These are phyloP conservation scores for Apiotrichum porosum DNA, from an alignment of 1,284 basidiomycete genomes.

Conservation along the genomic window DNA sequence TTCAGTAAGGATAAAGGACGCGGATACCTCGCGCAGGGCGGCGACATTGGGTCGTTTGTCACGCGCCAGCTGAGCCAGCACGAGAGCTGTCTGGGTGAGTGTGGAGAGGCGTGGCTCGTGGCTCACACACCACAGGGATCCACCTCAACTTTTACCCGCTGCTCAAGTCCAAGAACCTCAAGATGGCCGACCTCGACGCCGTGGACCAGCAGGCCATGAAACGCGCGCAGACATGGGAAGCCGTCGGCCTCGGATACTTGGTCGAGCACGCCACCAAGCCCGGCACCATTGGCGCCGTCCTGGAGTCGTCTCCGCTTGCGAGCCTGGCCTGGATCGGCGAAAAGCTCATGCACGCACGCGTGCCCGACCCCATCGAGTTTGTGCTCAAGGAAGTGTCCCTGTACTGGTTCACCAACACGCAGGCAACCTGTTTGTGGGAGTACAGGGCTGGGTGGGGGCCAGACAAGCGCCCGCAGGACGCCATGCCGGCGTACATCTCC, in stretches of 20 bases:
- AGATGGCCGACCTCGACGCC: conserved; percentile 12
- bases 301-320: conserved; percentile 45
- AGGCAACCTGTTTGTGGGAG: conserved; percentile 48
- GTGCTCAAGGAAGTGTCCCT: conserved; percentile 45
- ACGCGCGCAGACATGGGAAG: conserved; percentile 8
- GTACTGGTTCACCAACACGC: conserved; percentile 49
- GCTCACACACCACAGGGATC: conserved; percentile 15
- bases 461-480: conserved; percentile 12
- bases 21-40: conserved; percentile 46
- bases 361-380: conserved; percentile 17
- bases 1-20: conserved; percentile 12
- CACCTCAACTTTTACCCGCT: conserved; percentile 33
- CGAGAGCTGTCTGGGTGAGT: conserved; percentile 34
- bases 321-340: conserved; percentile 50
- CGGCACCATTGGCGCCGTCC: conserved; percentile 45
- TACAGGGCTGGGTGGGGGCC: conserved; percentile 45
- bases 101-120: not conserved
- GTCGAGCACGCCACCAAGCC: conserved; percentile 44
- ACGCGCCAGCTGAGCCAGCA: conserved; percentile 20
- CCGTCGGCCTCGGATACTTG: conserved; percentile 15
- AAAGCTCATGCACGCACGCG: conserved; percentile 31
- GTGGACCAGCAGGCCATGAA: conserved; percentile 7
- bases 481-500: conserved; percentile 23
- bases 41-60: conserved; percentile 42
- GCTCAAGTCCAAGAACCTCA: conserved; percentile 4